phyloP scores from a whole-genome alignment of 345 rosid species.

The Euclidium syriacum region DNA sequence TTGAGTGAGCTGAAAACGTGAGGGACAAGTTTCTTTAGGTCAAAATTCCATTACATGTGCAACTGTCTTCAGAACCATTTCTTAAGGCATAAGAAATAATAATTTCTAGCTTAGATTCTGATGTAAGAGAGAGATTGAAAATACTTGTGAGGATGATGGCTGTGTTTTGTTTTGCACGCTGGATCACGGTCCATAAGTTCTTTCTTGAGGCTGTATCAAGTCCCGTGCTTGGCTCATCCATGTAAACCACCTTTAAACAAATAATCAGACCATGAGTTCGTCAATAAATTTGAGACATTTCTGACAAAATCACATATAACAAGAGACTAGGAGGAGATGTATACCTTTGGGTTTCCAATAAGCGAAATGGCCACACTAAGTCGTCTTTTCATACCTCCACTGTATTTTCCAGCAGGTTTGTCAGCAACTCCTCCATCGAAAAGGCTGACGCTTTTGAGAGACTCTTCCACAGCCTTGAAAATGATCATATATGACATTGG shows the following conservation, averaged over 20 bases:
- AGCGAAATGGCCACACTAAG: slow-evolving; percentile 92
- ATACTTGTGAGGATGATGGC: slow-evolving; percentile 88
- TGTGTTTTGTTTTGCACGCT: slow-evolving; percentile 60
- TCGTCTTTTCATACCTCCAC: slow-evolving; percentile 98
- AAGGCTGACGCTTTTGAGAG: slow-evolving; percentile 67
- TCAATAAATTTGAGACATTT: too few species aligned
- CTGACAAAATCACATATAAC: too few species aligned
- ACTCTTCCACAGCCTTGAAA: slow-evolving; percentile 88
- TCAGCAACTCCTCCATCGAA: slow-evolving; percentile 77
- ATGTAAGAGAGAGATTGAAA: too few species aligned
- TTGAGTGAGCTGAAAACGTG: too few species aligned
- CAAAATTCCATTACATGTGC: too few species aligned
- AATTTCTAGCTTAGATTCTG: too few species aligned
- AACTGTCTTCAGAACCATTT: too few species aligned
- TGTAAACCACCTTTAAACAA: slow-evolving; percentile 86
- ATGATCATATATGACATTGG: background rate
- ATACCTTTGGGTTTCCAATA: slow-evolving; percentile 87
- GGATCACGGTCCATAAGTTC: slow-evolving; percentile 80
- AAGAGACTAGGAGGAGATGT: too few species aligned
- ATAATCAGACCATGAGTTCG: background rate
- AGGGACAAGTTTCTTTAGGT: too few species aligned
- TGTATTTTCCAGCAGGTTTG: slow-evolving; percentile 77
- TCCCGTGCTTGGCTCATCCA: slow-evolving; percentile 99
- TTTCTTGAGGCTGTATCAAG: slow-evolving; percentile 90
- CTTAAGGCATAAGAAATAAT: too few species aligned